Conservation (phyloP, 176 grass and related monocot species). For the Rhynchospora pubera region DNA sequence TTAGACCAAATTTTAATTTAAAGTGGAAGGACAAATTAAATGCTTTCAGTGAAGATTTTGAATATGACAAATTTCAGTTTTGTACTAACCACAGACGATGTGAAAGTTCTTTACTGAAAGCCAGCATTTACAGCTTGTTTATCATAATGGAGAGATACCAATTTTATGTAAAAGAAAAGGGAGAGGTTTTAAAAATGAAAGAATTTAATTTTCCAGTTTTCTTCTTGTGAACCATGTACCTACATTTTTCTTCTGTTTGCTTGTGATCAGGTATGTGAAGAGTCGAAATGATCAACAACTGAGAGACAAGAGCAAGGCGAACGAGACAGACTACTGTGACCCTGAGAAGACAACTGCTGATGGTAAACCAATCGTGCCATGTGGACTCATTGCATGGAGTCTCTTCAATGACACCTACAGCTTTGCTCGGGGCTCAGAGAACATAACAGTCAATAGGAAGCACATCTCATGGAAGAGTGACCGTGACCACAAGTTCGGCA, state of each 20-base stretch:
- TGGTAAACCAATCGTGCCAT: conserved; percentile 75
- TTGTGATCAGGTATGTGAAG: conserved; percentile 73
- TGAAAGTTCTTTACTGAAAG: background rate
- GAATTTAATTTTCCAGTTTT: background rate
- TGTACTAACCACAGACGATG: background rate
- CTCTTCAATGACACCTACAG: conserved; percentile 96
- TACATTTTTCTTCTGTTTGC: background rate
- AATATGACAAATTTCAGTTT: background rate
- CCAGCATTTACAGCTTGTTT: background rate
- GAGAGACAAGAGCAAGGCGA: conserved; percentile 33
- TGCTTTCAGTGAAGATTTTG: background rate
- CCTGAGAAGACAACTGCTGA: conserved; percentile 50
- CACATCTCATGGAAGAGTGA: conserved; percentile 98
- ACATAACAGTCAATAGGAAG: conserved; percentile 73
- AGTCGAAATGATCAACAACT: conserved; percentile 84
- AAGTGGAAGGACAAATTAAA: background rate
- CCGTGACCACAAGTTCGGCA: conserved; percentile 92
- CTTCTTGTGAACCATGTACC: background rate
- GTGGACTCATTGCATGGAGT: conserved; percentile 96
- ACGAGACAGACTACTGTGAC: conserved; percentile 52
- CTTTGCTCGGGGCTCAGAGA: conserved; percentile 41
- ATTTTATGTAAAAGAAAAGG: background rate
- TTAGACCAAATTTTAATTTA: background rate
- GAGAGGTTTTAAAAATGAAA: background rate
- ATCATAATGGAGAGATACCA: background rate